phyloP scores from a whole-genome alignment of 1,139 yeast genomes.

The Waltiozyma sp. region DNA sequence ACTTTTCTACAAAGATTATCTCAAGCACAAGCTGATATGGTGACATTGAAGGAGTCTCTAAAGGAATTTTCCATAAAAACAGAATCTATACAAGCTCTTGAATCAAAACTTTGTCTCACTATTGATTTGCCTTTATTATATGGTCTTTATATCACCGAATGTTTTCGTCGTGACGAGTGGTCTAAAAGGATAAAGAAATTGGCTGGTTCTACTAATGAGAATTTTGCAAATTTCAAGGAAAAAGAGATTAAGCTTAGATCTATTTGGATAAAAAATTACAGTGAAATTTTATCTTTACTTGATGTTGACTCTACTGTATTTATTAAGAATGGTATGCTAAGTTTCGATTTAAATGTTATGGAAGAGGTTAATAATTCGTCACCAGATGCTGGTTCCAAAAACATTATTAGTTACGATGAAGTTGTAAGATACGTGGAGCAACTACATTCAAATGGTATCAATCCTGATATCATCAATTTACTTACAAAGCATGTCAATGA shows the following conservation, averaged over 20 bases:
- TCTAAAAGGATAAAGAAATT: constrained; percentile 39
- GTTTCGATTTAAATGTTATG: constrained; percentile 32
- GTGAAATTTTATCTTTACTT: constrained; percentile 31
- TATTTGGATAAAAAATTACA: constrained; percentile 57
- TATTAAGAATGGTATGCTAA: constrained; percentile 25
- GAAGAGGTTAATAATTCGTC: constrained; percentile 15
- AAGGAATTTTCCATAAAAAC: constrained; percentile 11
- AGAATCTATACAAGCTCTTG: constrained; percentile 27
- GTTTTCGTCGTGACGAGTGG: constrained; percentile 62
- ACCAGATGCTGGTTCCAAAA: constrained; percentile 1
- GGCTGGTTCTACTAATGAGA: constrained; percentile 44
- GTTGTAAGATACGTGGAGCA: constrained; percentile 24
- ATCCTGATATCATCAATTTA: constrained; percentile 28
- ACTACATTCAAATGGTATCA: constrained; percentile 19
- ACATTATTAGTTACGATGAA: constrained; percentile 12
- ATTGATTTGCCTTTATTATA: constrained; percentile 72
- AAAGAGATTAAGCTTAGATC: constrained; percentile 47
- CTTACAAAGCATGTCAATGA: constrained; percentile 39
- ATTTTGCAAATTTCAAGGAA: constrained; percentile 44
- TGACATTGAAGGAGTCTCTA: constrained; percentile 11
- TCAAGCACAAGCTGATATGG: constrained; percentile 12
- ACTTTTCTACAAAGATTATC: constrained; percentile 9
- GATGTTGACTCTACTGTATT: constrained; percentile 16
- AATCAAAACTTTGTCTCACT: constrained; percentile 36
- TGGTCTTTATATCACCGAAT: constrained; percentile 68